Percentiles rank a stretch among this genome's conserved stretches.
Conservation (phyloP, 352 stramenopile genomes). For the Globisporangium spiculum region DNA sequence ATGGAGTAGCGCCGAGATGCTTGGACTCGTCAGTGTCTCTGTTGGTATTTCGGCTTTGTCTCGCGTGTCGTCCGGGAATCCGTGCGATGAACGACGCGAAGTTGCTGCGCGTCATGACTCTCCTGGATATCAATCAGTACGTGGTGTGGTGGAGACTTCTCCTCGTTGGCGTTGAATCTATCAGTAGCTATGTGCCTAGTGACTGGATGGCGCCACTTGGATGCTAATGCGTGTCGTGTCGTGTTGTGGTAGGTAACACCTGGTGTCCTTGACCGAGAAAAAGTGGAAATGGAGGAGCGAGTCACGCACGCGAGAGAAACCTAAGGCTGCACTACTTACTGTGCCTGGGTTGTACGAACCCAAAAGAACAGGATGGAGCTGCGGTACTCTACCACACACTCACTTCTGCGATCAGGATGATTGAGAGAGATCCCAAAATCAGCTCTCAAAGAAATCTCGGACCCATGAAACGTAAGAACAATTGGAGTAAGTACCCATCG, state of each 20-base stretch:
- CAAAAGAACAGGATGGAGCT: background rate
- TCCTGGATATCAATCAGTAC: background rate
- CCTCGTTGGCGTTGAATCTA: background rate
- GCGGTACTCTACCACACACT: too few species aligned
- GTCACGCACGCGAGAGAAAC: background rate
- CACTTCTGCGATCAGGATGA: background rate
- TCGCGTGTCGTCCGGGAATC: background rate
- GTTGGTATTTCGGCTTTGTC: background rate
- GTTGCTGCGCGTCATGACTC: background rate
- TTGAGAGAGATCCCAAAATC: background rate
- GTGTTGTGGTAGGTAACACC: background rate
- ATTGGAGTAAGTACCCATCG: background rate
- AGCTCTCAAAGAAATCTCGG: background rate
- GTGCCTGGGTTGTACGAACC: background rate
- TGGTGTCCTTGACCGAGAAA: background rate
- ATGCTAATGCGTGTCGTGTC: background rate
- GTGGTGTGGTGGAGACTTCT: background rate
- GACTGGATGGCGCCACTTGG: background rate
- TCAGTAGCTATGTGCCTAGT: background rate
- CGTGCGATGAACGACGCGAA: background rate
- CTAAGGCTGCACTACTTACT: background rate
- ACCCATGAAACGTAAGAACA: background rate
- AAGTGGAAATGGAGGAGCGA: background rate
- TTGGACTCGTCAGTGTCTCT: background rate
- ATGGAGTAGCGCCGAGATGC: background rate